Evolutionary conservation across 2,329 filamentous ascomycete species (phyloP).

Genomic region (Trichoderma afroharzianum): DNA sequence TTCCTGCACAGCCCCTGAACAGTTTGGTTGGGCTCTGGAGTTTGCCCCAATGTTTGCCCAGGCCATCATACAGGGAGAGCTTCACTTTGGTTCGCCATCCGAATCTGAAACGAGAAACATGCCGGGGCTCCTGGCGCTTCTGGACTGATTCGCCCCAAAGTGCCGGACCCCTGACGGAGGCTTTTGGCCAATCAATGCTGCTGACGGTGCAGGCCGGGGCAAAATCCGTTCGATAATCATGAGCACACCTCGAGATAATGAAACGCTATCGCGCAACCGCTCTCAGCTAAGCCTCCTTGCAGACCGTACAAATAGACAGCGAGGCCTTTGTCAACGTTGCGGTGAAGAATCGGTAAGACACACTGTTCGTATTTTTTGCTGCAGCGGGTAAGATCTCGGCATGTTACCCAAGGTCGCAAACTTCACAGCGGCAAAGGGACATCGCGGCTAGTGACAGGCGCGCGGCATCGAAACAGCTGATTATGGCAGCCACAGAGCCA

Average conservation of each 20-base stretch:
- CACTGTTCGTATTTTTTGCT: not conserved
- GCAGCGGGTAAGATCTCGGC: not conserved
- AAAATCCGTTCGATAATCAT: not conserved
- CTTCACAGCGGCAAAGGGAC: not conserved
- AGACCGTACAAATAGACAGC: not conserved
- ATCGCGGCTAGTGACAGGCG: not conserved
- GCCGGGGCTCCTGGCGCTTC: constrained; percentile 12
- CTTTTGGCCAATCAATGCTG: constrained; percentile 7
- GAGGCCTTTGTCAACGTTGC: not conserved
- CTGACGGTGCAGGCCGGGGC: not conserved
- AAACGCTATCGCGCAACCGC: not conserved
- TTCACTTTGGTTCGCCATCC: constrained; percentile 14
- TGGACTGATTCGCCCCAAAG: not conserved
- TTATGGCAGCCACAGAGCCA: not conserved
- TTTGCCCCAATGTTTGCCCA: constrained; percentile 12
- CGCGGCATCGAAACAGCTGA: constrained; percentile 6
- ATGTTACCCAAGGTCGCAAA: not conserved
- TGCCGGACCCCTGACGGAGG: not conserved
- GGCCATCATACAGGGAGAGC: constrained; percentile 8
- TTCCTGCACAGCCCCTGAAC: not conserved
- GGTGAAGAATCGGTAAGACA: constrained; percentile 2
- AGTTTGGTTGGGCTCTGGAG: not conserved
- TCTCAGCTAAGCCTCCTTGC: not conserved
- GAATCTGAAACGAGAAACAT: constrained; percentile 13
- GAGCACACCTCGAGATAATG: not conserved